These are phyloP conservation scores for Blumeria hordei DNA, from an alignment of 2,329 filamentous ascomycete species.

Conservation along the genomic window DNA sequence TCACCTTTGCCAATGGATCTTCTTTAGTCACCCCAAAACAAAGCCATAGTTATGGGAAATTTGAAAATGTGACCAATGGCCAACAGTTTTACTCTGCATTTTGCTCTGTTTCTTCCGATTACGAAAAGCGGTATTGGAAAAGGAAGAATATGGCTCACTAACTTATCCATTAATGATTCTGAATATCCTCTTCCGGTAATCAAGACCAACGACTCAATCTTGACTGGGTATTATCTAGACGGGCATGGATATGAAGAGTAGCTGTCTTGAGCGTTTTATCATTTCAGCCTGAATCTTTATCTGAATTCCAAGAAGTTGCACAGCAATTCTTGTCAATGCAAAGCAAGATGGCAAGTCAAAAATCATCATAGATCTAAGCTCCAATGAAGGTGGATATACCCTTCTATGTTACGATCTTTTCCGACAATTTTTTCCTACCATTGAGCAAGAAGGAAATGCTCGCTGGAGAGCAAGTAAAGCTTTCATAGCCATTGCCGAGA, in stretches of 20 bases:
- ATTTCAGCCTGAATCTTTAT: slow-evolving; percentile 8
- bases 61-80: slow-evolving; percentile 12
- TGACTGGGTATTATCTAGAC: slow-evolving; percentile 12
- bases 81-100: slow-evolving; percentile 11
- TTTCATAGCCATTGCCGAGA: slow-evolving; percentile 5
- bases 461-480: slow-evolving; percentile 10
- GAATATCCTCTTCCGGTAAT: slow-evolving; percentile 10
- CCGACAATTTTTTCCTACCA: too few relatives aligned
- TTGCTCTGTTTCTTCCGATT: slow-evolving; percentile 3
- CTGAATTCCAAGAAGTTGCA: slow-evolving; percentile 12
- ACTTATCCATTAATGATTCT: slow-evolving; percentile 1
- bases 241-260: slow-evolving; percentile 11
- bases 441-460: slow-evolving; percentile 5
- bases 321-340: slow-evolving; percentile 9
- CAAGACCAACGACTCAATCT: slow-evolving; percentile 8
- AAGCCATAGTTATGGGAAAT: slow-evolving; percentile 4
- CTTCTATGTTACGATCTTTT: slow-evolving; percentile 19
- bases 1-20: too few relatives aligned
- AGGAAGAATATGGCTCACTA: neutral
- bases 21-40: too few relatives aligned
- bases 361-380: slow-evolving; percentile 37
- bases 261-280: slow-evolving; percentile 12
- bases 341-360: slow-evolving; percentile 26
- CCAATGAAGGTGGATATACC: slow-evolving; percentile 32
- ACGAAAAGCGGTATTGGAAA: too few relatives aligned